phyloP scores from a whole-genome alignment of 2,329 filamentous ascomycete genomes.

The Rhytidhysteron rufulum region DNA sequence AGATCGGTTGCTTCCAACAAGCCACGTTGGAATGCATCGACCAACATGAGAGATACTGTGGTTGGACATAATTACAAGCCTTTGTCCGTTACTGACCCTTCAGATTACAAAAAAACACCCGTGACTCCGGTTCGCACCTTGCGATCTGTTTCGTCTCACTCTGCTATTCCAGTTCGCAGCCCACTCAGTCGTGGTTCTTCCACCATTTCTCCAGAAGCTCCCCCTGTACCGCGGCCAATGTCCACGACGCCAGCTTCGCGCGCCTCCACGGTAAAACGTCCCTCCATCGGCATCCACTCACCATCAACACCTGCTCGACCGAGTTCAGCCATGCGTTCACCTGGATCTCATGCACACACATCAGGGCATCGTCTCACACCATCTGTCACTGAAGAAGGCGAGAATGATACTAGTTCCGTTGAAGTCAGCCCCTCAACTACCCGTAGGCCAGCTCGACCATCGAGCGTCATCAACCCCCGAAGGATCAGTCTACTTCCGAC shows the following conservation, averaged over 20 bases:
- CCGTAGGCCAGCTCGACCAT: constrained; percentile 16
- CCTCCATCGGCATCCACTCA: constrained; percentile 26
- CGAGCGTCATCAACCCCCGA: constrained; percentile 27
- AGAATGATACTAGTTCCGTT: constrained; percentile 11
- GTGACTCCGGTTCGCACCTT: constrained; percentile 15
- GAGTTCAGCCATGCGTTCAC: constrained; percentile 15
- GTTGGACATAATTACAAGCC: constrained; percentile 39
- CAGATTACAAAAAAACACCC: constrained; percentile 23
- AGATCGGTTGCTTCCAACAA: constrained; percentile 18
- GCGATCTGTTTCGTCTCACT: constrained; percentile 27
- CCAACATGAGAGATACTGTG: constrained; percentile 34
- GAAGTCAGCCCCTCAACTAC: constrained; percentile 28
- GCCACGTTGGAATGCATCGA: constrained; percentile 38
- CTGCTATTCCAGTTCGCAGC: constrained; percentile 33
- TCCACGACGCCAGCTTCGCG: constrained; percentile 30
- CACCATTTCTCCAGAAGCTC: constrained; percentile 18
- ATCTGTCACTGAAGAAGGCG: constrained; percentile 17
- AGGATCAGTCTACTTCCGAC: constrained; percentile 26
- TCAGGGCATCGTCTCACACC: constrained; percentile 21
- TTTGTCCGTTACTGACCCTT: constrained; percentile 29
- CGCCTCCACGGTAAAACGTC: constrained; percentile 15
- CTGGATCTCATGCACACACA: constrained; percentile 15
- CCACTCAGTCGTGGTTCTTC: constrained; percentile 24
- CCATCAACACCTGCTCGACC: constrained; percentile 26
- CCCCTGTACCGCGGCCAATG: constrained; percentile 13